These are phyloP conservation scores for Pichia sp. DNA, from an alignment of 1,139 yeast species.

Conservation along the genomic window DNA sequence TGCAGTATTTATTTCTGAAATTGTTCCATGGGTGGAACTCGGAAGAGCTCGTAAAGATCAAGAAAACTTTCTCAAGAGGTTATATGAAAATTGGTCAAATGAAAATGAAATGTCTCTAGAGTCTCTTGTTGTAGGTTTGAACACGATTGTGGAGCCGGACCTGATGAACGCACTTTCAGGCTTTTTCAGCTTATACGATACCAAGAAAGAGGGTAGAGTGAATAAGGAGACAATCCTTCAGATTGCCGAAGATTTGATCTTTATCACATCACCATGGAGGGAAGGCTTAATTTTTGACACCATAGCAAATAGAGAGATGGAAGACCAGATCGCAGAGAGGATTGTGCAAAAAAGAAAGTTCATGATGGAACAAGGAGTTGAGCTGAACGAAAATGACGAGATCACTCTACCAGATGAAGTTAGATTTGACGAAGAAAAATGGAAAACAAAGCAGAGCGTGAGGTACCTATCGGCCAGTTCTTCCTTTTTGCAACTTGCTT, in stretches of 20 bases:
- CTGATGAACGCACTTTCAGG: conserved; percentile 72
- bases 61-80: conserved; percentile 49
- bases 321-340: conserved; percentile 57
- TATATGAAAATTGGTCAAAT: conserved; percentile 48
- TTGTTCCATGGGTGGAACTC: conserved; percentile 66
- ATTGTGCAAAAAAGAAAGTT: conserved; percentile 33
- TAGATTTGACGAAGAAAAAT: conserved; percentile 52
- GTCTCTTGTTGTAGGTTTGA: conserved; percentile 68
- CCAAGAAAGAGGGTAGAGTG: conserved; percentile 51
- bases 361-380: conserved; percentile 24
- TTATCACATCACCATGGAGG: conserved; percentile 78
- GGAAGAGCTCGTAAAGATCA: conserved; percentile 26
- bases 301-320: conserved; percentile 55
- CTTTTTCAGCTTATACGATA: conserved; percentile 71
- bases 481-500: conserved; percentile 77
- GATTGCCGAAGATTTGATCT: conserved; percentile 80
- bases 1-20: conserved; percentile 64
- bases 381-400: conserved; percentile 26
- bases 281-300: conserved; percentile 56
- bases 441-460: conserved; percentile 67
- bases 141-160: conserved; percentile 62
- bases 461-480: conserved; percentile 85
- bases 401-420: conserved; percentile 52
- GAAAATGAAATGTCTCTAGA: conserved; percentile 49
- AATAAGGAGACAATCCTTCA: conserved; percentile 75